Evolutionary conservation across 2,329 filamentous ascomycete genomes (phyloP).

Genomic region (Neonectria faginata): DNA sequence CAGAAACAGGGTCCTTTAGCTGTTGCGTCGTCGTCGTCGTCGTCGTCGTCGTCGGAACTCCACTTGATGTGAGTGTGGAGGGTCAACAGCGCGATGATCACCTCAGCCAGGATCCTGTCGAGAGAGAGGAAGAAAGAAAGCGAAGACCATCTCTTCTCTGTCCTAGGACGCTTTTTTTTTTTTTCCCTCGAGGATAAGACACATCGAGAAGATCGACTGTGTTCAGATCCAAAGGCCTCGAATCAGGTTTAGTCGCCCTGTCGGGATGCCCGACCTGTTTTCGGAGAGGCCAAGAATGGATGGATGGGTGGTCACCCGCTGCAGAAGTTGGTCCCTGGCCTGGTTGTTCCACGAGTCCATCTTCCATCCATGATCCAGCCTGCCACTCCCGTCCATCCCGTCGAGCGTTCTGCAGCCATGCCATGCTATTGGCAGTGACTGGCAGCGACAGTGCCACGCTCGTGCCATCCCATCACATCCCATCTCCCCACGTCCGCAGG

Average conservation of each 20-base stretch:
- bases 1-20: conserved; percentile 33
- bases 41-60: conserved; percentile 28
- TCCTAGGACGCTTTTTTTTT: too few species aligned
- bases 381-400: conserved; percentile 1
- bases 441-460: neutral
- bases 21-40: conserved; percentile 25
- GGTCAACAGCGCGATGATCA: conserved; percentile 22
- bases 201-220: conserved; percentile 6
- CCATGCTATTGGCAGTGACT: conserved; percentile 13
- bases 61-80: conserved; percentile 17
- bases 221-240: neutral
- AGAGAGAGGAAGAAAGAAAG: neutral
- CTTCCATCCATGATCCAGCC: neutral
- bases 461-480: conserved; percentile 23
- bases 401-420: conserved; percentile 8
- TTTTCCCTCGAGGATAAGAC: conserved; percentile 9
- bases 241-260: conserved; percentile 25
- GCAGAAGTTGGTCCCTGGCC: conserved; percentile 12
- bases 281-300: conserved; percentile 29
- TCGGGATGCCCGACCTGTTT: conserved; percentile 36
- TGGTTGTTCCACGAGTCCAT: conserved; percentile 23
- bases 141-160: neutral
- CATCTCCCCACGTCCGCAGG: conserved; percentile 26
- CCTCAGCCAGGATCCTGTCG: conserved; percentile 2
- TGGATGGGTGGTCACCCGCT: conserved; percentile 9